A percentile compares a stretch with the other conserved stretches of the same genome.
Conservation (phyloP, 2,329 filamentous ascomycete genomes). For the Ramularia collo-cygni region DNA sequence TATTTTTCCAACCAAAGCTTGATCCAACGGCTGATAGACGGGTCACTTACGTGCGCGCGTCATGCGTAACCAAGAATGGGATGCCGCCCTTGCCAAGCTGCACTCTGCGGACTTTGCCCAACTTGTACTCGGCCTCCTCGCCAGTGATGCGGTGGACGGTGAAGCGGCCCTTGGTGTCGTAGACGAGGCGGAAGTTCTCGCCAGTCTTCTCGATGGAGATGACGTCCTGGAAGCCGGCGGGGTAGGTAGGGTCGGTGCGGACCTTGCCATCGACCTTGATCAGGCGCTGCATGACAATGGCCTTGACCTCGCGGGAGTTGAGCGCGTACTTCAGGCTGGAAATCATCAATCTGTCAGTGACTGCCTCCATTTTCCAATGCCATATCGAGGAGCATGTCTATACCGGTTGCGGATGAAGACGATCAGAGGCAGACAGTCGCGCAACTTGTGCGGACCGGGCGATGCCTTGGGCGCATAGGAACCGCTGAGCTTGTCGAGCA, state of each 20-base stretch:
- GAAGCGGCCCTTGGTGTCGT: constrained; percentile 99
- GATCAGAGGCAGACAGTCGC: constrained; percentile 97
- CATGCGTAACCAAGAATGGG: constrained; percentile 99
- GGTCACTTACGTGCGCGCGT: constrained; percentile 99
- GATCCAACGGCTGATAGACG: constrained; percentile 99
- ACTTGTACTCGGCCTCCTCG: constrained; percentile 99
- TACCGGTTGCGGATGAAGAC: constrained; percentile 84
- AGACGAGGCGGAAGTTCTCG: constrained; percentile 99
- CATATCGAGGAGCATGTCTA: constrained; percentile 17
- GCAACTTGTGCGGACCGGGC: constrained; percentile 95
- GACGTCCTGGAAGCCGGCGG: constrained; percentile 98
- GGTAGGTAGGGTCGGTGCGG: constrained; percentile 97
- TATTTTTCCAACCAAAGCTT: constrained; percentile 71
- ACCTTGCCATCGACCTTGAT: constrained; percentile 99
- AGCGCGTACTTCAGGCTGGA: constrained; percentile 96
- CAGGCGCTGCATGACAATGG: constrained; percentile 98
- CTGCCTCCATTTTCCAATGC: neutral
- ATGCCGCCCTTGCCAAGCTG: constrained; percentile 99
- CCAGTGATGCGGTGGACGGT: constrained; percentile 98
- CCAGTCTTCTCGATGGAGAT: constrained; percentile 99
- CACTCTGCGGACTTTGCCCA: constrained; percentile 99
- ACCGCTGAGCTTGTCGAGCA: constrained; percentile 98
- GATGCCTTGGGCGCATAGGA: constrained; percentile 60
- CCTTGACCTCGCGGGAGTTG: constrained; percentile 94
- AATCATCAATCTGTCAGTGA: constrained; percentile 7